Conservation (phyloP, 2,329 filamentous ascomycete species). For the Cladobotryum mycophilum region DNA sequence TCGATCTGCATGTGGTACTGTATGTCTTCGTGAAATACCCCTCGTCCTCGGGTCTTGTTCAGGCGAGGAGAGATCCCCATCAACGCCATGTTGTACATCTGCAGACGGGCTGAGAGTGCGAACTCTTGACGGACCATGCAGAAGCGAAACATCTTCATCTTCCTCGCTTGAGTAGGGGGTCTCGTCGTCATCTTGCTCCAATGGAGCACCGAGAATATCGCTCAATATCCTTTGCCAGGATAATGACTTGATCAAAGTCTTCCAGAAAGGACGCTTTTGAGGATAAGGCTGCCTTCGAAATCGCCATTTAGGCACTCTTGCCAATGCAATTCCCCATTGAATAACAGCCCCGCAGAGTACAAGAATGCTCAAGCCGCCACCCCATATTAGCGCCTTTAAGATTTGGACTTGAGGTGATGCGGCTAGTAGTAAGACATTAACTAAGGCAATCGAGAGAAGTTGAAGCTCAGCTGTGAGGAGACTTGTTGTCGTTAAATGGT, state of each 20-base stretch:
- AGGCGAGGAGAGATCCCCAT: constrained; percentile 16
- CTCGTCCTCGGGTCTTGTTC: constrained; percentile 14
- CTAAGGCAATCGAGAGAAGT: constrained; percentile 72
- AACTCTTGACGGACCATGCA: constrained; percentile 20
- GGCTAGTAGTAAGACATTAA: constrained; percentile 74
- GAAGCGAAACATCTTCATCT: constrained; percentile 16
- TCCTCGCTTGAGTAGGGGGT: constrained; percentile 27
- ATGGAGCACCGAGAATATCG: constrained; percentile 26
- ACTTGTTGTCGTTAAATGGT: constrained; percentile 82
- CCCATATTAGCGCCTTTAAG: constrained; percentile 78
- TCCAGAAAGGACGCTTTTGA: constrained; percentile 32
- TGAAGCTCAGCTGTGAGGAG: constrained; percentile 82
- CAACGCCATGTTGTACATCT: constrained; percentile 10
- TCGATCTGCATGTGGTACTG: constrained; percentile 40
- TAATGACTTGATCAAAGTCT: constrained; percentile 34
- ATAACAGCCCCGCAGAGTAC: constrained; percentile 68
- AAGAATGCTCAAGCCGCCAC: constrained; percentile 71
- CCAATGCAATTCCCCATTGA: constrained; percentile 76
- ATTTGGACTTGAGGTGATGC: constrained; percentile 77
- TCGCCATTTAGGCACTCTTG: constrained; percentile 85
- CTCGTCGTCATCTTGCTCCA: constrained; percentile 28
- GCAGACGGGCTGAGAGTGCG: constrained; percentile 23
- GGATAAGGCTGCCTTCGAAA: constrained; percentile 54
- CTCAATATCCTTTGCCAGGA: constrained; percentile 43
- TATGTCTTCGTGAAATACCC: constrained; percentile 39